Evolutionary conservation across 305 asterid genomes (phyloP).

Genomic region (Fraxinus sp.): DNA sequence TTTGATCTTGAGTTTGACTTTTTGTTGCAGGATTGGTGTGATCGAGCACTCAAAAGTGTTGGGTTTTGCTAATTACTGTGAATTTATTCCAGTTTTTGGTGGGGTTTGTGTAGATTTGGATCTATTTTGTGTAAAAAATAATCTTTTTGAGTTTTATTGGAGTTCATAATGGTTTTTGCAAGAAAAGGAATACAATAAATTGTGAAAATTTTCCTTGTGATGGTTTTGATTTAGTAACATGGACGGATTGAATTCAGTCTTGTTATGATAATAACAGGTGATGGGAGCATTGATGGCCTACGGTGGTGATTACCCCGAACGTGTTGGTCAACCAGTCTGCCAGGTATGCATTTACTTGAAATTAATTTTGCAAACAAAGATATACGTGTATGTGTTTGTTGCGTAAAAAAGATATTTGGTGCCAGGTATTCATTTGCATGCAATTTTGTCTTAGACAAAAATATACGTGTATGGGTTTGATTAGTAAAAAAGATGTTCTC

Average conservation of each 20-base stretch:
- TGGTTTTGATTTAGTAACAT: slow-evolving; percentile 22
- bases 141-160: not conserved
- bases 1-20: slow-evolving; percentile 12
- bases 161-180: slow-evolving; percentile 21
- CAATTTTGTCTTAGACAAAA: not conserved
- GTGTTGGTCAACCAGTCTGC: slow-evolving; percentile 80
- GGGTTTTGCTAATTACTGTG: not conserved
- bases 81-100: not conserved
- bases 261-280: slow-evolving; percentile 42
- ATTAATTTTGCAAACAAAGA: not conserved
- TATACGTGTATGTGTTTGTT: not conserved
- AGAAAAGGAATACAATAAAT: slow-evolving; percentile 11
- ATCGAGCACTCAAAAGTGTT: slow-evolving; percentile 31
- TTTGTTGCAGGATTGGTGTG: slow-evolving; percentile 28
- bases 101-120: slow-evolving; percentile 30
- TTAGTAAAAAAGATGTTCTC: not conserved
- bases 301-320: slow-evolving; percentile 76
- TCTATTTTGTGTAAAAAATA: slow-evolving; percentile 25
- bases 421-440: not conserved
- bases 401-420: not conserved
- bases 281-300: slow-evolving; percentile 62
- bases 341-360: slow-evolving; percentile 56
- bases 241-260: slow-evolving; percentile 7
- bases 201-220: slow-evolving; percentile 8
- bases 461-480: not conserved